phyloP scores from a whole-genome alignment of 805 yeast genomes.

The Pichia membranifaciens region DNA sequence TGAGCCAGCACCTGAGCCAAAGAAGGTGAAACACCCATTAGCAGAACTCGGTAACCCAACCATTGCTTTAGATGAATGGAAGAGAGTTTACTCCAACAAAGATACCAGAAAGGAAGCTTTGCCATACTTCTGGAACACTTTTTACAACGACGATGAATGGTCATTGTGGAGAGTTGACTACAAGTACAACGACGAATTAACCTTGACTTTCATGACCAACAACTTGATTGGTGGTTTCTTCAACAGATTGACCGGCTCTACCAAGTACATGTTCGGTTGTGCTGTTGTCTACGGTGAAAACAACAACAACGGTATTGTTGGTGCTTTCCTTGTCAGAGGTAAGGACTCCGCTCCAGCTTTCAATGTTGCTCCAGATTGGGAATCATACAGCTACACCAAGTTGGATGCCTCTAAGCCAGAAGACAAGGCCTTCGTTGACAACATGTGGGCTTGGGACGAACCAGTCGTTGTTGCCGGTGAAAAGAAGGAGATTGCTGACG shows the following conservation, averaged over 20 bases:
- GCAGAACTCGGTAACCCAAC: conserved; percentile 69
- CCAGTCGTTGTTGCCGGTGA: conserved; percentile 79
- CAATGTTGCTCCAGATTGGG: conserved; percentile 99
- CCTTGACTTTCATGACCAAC: conserved; percentile 96
- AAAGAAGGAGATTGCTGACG: conserved; percentile 86
- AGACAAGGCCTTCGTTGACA: conserved; percentile 73
- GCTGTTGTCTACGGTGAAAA: conserved; percentile 96
- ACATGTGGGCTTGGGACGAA: conserved; percentile 98
- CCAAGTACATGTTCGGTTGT: conserved; percentile 91
- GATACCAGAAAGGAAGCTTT: conserved; percentile 91
- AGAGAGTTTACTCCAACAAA: conserved; percentile 93
- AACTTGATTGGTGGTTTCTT: conserved; percentile 97
- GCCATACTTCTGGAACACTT: conserved; percentile 96
- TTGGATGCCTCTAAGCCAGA: conserved; percentile 74
- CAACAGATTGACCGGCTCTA: conserved; percentile 86
- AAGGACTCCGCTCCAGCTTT: conserved; percentile 87
- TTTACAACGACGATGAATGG: conserved; percentile 89
- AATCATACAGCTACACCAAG: conserved; percentile 79
- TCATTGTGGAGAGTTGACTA: conserved; percentile 91
- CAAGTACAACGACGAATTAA: conserved; percentile 97
- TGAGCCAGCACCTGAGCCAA: conserved; percentile 41
- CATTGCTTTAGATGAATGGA: conserved; percentile 83
- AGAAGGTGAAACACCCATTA: conserved; percentile 89
- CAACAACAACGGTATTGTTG: conserved; percentile 96
- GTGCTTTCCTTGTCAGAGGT: conserved; percentile 94